Base-by-base conservation (phyloP, 257 asterid genomes). In the Forsythia viridissima region DNA sequence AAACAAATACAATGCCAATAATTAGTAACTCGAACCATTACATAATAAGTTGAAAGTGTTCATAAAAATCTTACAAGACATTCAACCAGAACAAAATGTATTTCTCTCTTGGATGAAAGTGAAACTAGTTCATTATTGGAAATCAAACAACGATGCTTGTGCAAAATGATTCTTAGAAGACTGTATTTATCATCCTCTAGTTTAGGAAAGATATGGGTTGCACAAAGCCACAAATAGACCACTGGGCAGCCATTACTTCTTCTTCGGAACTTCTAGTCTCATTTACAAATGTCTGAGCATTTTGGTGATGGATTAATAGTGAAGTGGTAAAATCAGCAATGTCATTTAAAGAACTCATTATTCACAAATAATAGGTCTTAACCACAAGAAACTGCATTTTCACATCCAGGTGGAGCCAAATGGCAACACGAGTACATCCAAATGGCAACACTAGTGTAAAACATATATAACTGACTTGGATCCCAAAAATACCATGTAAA, bases 1-100 rank as follows among this genome's bases (percentile, higher is more conserved):
- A 51, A 70, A 59, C 68, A 48, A 80, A 44, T 74, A n/a, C 42
- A 80, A 77, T 20, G 36, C 46, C 51, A 34, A 67, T 73, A 77
- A 72, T 39, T 38, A 71, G 42, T 36, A 70, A 59, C 69, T 44
- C 5, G 46, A 72, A 52, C 11, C 71, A 21, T 42, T 72, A 77
- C 4, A 8, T n/a, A 13, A 67, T 7, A 30, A 51, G 13, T 69
- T 8, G 30, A 76, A 43, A 61, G 66, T n/a, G 36, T 42, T 20
- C 43, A 18, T 36, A 48, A 24, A 70, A 30, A 48, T 69, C 42
- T 43, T 39, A 63, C 11, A 59, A 18, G 39, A 36, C 15, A 18
- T 36, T 67, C 24, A 79, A 16, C 70, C 42, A 59, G 37, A 71
- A 46, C 72, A 55, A 57, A 70, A 68, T 8, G 44, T 30, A 15